phyloP scores from a whole-genome alignment of 139 green algal species.

The Medakamo hakoo region DNA sequence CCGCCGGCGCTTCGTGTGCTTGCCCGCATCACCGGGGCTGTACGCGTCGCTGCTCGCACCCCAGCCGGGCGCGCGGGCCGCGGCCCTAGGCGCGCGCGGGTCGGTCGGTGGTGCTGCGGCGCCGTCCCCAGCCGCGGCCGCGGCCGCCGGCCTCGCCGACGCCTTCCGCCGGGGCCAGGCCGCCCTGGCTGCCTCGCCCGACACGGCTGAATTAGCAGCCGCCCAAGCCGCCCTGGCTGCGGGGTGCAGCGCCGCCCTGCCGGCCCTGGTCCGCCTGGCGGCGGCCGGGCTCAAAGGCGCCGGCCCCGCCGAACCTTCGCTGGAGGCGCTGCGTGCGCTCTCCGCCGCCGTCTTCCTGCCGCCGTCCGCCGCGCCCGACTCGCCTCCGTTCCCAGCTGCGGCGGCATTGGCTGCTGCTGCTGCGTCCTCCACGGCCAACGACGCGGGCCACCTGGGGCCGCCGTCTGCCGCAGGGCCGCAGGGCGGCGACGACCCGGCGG shows the following conservation, averaged over 20 bases:
- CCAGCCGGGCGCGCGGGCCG: background rate
- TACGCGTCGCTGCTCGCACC: slow-evolving; percentile 8
- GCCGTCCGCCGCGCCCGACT: background rate
- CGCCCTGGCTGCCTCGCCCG: background rate
- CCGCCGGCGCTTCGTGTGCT: slow-evolving; percentile 6
- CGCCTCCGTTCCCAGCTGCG: background rate
- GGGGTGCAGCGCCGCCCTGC: background rate
- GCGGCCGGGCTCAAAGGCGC: background rate
- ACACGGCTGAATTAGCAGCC: background rate
- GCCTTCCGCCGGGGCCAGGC: slow-evolving; percentile 9
- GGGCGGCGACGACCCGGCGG: too few relatives aligned
- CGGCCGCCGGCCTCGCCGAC: slow-evolving; percentile 4
- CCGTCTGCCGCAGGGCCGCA: too few relatives aligned
- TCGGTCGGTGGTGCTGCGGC: too few relatives aligned
- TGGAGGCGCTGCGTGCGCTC: background rate
- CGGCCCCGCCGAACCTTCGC: background rate
- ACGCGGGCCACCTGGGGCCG: too few relatives aligned
- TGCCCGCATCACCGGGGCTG: slow-evolving; percentile 8
- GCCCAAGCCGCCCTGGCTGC: background rate
- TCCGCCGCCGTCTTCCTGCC: background rate
- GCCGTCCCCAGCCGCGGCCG: slow-evolving; percentile 10
- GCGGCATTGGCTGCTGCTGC: slow-evolving; percentile 1
- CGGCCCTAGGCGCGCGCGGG: too few relatives aligned
- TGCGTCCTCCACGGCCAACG: too few relatives aligned
- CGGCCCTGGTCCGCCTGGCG: background rate